phyloP scores from a whole-genome alignment of 345 rosid genomes.

The Ceriops zippeliana region DNA sequence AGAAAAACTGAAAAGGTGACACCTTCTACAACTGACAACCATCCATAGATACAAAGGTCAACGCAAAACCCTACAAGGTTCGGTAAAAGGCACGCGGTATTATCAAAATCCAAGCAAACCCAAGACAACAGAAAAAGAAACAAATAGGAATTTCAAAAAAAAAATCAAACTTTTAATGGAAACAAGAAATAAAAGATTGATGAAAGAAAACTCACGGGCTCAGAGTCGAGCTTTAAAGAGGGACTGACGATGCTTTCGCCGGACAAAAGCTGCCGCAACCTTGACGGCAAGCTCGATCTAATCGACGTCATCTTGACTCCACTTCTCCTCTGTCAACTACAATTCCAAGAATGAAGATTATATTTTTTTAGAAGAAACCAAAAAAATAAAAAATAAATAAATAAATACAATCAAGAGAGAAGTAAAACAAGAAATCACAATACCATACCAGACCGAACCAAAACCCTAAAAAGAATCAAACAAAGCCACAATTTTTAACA shows the following conservation, averaged over 20 bases:
- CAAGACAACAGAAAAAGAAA: too few species aligned
- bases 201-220: constrained; percentile 56
- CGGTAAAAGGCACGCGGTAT: neutral
- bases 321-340: constrained; percentile 37
- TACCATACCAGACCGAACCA: constrained; percentile 9
- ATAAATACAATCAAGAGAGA: neutral
- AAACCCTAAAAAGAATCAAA: constrained; percentile 15
- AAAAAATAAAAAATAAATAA: neutral
- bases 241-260: constrained; percentile 79
- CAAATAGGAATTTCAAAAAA: too few species aligned
- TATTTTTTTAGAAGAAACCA: neutral
- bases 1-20: neutral
- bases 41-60: neutral
- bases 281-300: constrained; percentile 85
- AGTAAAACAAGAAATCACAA: constrained; percentile 7
- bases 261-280: constrained; percentile 82
- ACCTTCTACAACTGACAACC: neutral
- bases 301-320: constrained; percentile 62
- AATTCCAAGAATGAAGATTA: constrained; percentile 19
- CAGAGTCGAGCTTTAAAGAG: constrained; percentile 74
- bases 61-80: constrained; percentile 17
- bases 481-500: neutral
- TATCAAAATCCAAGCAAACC: neutral
- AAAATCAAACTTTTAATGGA: neutral
- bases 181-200: constrained; percentile 21